Evolutionary conservation across 1,139 yeast genomes (phyloP).

Genomic region (Petasospora fabianii): DNA sequence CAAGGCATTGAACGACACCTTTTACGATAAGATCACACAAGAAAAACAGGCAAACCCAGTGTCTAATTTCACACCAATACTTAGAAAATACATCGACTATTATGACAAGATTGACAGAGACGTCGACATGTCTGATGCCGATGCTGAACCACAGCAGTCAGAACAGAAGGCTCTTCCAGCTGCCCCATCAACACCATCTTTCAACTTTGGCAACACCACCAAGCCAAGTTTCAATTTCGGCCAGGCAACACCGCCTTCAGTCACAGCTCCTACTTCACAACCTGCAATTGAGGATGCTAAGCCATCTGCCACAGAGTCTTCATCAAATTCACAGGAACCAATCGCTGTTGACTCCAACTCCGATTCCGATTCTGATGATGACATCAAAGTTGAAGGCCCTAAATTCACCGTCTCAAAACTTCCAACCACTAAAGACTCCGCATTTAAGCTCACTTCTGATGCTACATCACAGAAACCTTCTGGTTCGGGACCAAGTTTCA

Average conservation of each 20-base stretch:
- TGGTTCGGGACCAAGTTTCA: constrained; percentile 73
- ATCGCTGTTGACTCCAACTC: constrained; percentile 31
- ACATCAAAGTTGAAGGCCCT: constrained; percentile 62
- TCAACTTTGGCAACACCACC: constrained; percentile 11
- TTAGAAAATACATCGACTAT: constrained; percentile 59
- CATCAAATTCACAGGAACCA: constrained; percentile 12
- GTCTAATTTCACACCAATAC: constrained; percentile 54
- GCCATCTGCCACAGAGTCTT: constrained; percentile 13
- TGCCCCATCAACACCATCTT: constrained; percentile 14
- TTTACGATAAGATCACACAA: constrained; percentile 47
- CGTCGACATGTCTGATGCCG: constrained; percentile 24
- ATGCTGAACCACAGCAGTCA: constrained; percentile 12
- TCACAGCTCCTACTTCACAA: too few relatives aligned
- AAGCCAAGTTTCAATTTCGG: constrained; percentile 6
- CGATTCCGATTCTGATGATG: constrained; percentile 41
- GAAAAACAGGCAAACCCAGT: constrained; percentile 44
- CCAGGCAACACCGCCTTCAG: constrained; percentile 3
- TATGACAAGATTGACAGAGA: constrained; percentile 39
- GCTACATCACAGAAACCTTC: constrained; percentile 55
- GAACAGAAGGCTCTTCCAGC: constrained; percentile 16
- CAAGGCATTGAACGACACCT: constrained; percentile 67
- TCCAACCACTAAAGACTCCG: constrained; percentile 55
- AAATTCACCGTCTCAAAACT: constrained; percentile 48
- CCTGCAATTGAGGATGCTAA: too few relatives aligned
- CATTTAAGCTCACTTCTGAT: constrained; percentile 50